A percentile compares a stretch with the other conserved stretches of the same genome.
Evolutionary conservation across 768 basidiomycete species (phyloP).

Genomic region (Zangia roseola): DNA sequence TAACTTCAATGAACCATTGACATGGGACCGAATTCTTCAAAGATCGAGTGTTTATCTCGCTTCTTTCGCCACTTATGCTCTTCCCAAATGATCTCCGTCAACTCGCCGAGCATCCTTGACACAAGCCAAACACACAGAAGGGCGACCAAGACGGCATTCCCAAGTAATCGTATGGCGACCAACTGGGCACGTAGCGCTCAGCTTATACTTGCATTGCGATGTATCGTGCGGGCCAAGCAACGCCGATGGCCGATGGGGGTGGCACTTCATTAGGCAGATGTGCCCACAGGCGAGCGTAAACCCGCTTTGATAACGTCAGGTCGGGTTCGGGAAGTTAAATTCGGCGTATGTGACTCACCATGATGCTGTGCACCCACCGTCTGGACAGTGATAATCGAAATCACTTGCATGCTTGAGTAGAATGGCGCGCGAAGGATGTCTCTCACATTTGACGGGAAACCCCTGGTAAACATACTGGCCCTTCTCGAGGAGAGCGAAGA

Average conservation of each 20-base stretch:
- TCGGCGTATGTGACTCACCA: constrained; percentile 43
- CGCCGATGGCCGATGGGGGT: constrained; percentile 47
- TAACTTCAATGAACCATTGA: too few species aligned
- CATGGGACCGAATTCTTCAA: too few species aligned
- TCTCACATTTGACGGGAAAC: constrained; percentile 56
- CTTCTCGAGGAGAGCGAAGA: constrained; percentile 45
- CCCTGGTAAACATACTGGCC: constrained; percentile 55
- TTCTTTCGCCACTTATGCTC: constrained; percentile 39
- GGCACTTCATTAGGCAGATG: constrained; percentile 58
- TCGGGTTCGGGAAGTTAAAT: too few species aligned
- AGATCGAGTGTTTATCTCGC: constrained; percentile 32
- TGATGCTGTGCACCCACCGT: constrained; percentile 59
- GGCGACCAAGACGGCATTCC: constrained; percentile 41
- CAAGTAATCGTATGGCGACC: constrained; percentile 43
- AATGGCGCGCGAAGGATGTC: constrained; percentile 44
- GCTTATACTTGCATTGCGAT: constrained; percentile 41
- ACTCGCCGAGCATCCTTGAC: constrained; percentile 37
- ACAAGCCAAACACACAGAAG: constrained; percentile 44
- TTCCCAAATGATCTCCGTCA: constrained; percentile 35
- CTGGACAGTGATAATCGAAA: constrained; percentile 53
- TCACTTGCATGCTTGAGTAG: constrained; percentile 42
- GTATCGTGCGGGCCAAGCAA: constrained; percentile 4
- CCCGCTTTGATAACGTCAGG: constrained; percentile 2
- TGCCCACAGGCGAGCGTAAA: constrained; percentile 34
- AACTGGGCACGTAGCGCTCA: constrained; percentile 38